phyloP scores from a whole-genome alignment of 352 stramenopile species.

The Phytophthora sp. region DNA sequence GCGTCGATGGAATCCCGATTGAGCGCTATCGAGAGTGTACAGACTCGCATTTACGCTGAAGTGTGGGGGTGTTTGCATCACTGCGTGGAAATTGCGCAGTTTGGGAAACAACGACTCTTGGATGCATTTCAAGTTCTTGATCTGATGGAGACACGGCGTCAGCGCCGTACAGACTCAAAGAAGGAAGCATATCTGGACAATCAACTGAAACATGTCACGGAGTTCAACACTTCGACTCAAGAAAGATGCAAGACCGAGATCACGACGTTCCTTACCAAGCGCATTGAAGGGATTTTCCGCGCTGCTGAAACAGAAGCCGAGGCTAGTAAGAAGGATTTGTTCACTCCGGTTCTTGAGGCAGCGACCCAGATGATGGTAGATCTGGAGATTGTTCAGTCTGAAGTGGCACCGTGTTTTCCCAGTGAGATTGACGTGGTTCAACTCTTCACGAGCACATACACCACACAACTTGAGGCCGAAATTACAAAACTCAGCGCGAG shows the following conservation, averaged over 20 bases:
- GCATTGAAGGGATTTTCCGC: constrained; percentile 71
- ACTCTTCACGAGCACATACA: constrained; percentile 85
- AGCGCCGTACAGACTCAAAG: constrained; percentile 60
- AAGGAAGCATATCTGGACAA: constrained; percentile 71
- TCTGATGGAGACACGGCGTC: constrained; percentile 71
- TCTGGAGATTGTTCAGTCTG: constrained; percentile 75
- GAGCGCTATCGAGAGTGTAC: constrained; percentile 60
- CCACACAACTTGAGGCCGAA: constrained; percentile 66
- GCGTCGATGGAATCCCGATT: constrained; percentile 73
- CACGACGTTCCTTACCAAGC: constrained; percentile 52
- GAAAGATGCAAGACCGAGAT: constrained; percentile 75
- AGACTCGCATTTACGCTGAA: constrained; percentile 71
- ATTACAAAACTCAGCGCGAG: constrained; percentile 67
- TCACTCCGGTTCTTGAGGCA: constrained; percentile 65
- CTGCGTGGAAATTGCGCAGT: constrained; percentile 84
- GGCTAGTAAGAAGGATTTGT: constrained; percentile 57
- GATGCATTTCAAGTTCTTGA: constrained; percentile 81
- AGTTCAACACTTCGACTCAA: constrained; percentile 52
- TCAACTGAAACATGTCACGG: constrained; percentile 48
- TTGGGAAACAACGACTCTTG: constrained; percentile 64
- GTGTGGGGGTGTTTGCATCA: constrained; percentile 85
- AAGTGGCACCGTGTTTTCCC: constrained; percentile 78
- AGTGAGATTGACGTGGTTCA: constrained; percentile 79
- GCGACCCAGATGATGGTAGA: constrained; percentile 84
- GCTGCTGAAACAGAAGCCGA: constrained; percentile 57